These are phyloP conservation scores for Carex arenaria DNA, from an alignment of 202 grass and related monocot species.

Conservation along the genomic window DNA sequence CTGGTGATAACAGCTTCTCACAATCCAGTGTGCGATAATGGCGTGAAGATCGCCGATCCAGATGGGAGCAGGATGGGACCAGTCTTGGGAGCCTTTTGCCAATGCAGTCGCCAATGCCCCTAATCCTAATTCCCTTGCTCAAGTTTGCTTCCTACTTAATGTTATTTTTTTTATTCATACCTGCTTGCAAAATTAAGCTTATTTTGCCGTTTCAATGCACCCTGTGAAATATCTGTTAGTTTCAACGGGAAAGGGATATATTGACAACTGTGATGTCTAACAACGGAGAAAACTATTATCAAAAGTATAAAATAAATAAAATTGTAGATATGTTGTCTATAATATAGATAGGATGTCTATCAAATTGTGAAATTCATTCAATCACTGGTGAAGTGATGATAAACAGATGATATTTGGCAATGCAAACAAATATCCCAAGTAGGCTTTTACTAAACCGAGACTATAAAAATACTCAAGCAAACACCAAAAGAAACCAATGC, in stretches of 20 bases:
- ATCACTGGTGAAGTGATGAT: not conserved
- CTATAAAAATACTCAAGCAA: not conserved
- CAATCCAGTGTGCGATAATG: constrained; percentile 70
- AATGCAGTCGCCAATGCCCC: constrained; percentile 67
- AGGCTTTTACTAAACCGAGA: not conserved
- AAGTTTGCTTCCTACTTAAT: constrained; percentile 29
- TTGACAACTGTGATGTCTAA: not conserved
- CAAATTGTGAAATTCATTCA: not conserved
- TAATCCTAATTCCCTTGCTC: constrained; percentile 48
- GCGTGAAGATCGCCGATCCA: constrained; percentile 81
- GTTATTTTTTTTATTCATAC: not conserved
- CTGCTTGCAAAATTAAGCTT: not conserved
- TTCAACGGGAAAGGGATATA: not conserved
- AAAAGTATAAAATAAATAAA: not conserved
- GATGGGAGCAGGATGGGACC: constrained; percentile 84
- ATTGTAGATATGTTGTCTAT: not conserved
- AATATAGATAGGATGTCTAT: not conserved
- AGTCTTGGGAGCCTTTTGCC: constrained; percentile 82
- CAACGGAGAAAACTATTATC: not conserved
- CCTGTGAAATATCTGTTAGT: not conserved
- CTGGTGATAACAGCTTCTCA: constrained; percentile 88
- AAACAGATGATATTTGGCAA: not conserved
- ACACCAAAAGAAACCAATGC: not conserved
- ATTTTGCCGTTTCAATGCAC: not conserved
- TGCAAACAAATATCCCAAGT: not conserved